Conservation (phyloP, 805 yeast genomes). For the Saccharomyces kudriavzevii region DNA sequence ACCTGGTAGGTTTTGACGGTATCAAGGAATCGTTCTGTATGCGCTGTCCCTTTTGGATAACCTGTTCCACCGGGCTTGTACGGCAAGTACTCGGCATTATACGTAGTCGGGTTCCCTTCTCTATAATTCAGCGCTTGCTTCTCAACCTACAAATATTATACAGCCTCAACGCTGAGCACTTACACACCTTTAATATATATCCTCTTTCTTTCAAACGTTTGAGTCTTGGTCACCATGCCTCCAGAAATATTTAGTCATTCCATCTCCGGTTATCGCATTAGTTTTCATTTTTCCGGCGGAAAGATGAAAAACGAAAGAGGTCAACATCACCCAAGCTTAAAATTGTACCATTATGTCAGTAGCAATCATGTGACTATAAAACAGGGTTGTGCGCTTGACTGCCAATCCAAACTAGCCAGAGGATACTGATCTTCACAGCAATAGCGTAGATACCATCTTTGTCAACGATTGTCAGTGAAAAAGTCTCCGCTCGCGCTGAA, state of each 20-base stretch:
- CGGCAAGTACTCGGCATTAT: conserved; percentile 11
- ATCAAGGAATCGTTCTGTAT: not conserved
- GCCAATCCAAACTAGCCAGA: no score
- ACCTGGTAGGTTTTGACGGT: not conserved
- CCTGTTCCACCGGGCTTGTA: conserved; percentile 16
- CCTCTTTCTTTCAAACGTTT: not conserved
- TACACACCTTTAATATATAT: not conserved
- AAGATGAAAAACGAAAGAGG: not conserved
- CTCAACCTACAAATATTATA: not conserved
- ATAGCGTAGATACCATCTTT: not conserved
- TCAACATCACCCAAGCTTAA: not conserved
- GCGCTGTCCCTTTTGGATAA: conserved; percentile 3
- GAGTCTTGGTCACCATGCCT: not conserved
- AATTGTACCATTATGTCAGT: not conserved
- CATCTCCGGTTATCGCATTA: not conserved
- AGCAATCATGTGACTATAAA: not conserved
- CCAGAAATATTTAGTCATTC: not conserved
- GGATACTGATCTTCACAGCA: no score
- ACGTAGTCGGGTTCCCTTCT: not conserved
- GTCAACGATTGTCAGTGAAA: not conserved
- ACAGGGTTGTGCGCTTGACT: not conserved
- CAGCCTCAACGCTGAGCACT: not conserved
- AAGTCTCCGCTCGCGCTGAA: not conserved
- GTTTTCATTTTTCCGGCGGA: not conserved
- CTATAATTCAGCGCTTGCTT: not conserved